Conservation (phyloP, 306 rosid species). For the Cyclanthera cordifolia region DNA sequence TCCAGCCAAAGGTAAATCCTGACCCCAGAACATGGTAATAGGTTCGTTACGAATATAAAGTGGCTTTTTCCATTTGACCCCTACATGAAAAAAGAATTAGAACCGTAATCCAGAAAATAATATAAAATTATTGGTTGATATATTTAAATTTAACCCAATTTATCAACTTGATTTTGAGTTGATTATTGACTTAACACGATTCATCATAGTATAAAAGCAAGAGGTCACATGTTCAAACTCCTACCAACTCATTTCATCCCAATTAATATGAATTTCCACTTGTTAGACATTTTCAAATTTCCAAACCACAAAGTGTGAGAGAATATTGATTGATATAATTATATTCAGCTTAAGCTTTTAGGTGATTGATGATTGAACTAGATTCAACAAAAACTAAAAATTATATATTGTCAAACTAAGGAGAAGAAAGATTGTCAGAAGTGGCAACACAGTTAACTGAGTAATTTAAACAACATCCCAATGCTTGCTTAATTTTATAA, state of each 20-base stretch:
- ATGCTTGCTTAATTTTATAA: not conserved
- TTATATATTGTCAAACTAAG: not conserved
- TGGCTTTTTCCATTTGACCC: constrained; percentile 76
- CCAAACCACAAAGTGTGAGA: too few relatives aligned
- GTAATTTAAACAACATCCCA: not conserved
- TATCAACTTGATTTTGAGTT: too few relatives aligned
- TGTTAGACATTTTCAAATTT: too few relatives aligned
- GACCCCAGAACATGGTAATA: constrained; percentile 92
- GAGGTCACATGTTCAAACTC: too few relatives aligned
- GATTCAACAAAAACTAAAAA: not conserved
- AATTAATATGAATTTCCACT: too few relatives aligned
- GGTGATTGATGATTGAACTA: too few relatives aligned
- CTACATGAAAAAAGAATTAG: constrained; percentile 27
- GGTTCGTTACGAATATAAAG: constrained; percentile 87
- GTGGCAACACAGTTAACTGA: not conserved
- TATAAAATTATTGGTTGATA: not conserved
- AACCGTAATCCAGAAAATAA: not conserved
- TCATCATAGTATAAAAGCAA: too few relatives aligned
- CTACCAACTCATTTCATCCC: too few relatives aligned
- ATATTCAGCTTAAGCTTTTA: too few relatives aligned
- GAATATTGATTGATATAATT: too few relatives aligned
- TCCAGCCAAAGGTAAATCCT: constrained; percentile 92
- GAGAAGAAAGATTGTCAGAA: not conserved
- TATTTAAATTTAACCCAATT: too few relatives aligned
- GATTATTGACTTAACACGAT: too few relatives aligned